A percentile compares a stretch with the other conserved stretches of the same genome.
Conservation (phyloP, 805 yeast species). For the Starmerella gropengiesseri region DNA sequence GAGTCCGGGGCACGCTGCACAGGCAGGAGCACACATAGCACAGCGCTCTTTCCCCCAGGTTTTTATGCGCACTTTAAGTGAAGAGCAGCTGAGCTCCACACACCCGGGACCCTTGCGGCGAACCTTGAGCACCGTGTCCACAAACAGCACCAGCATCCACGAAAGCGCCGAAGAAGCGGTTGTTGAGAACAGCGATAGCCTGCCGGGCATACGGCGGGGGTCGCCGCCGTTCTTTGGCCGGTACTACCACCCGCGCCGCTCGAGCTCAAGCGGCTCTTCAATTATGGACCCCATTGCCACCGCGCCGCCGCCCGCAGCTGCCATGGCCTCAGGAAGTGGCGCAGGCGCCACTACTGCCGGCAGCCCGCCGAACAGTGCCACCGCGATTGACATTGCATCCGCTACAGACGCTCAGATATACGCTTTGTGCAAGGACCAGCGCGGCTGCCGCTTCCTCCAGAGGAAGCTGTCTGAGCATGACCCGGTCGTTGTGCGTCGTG, state of each 20-base stretch:
- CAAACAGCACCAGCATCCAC: background rate
- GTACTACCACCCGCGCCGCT: slow-evolving; percentile 8
- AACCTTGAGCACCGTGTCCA: background rate
- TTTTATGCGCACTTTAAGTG: slow-evolving; percentile 3
- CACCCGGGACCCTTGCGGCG: slow-evolving; percentile 2
- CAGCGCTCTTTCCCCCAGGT: slow-evolving; percentile 10
- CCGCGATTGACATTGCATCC: slow-evolving; percentile 6
- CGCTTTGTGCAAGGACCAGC: slow-evolving; percentile 85
- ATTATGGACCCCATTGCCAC: background rate
- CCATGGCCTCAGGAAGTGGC: background rate
- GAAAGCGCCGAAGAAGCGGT: background rate
- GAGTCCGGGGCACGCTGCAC: slow-evolving; percentile 10
- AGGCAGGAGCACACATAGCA: background rate
- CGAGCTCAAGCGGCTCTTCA: slow-evolving; percentile 16
- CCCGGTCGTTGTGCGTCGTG: slow-evolving; percentile 34
- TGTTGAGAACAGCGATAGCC: background rate
- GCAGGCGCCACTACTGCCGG: slow-evolving; percentile 1
- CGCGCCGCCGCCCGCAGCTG: background rate
- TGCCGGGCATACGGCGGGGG: background rate
- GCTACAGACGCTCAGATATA: slow-evolving; percentile 43
- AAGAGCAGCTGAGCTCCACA: background rate
- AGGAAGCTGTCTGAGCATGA: slow-evolving; percentile 56
- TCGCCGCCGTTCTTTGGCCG: background rate
- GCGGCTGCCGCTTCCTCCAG: slow-evolving; percentile 89
- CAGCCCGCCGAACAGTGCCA: background rate